Evolutionary conservation across 164 flowering plant species (phyloP), one percentile per base, ranked within the genome.

Genomic region (Cinnamomum chago): DNA sequence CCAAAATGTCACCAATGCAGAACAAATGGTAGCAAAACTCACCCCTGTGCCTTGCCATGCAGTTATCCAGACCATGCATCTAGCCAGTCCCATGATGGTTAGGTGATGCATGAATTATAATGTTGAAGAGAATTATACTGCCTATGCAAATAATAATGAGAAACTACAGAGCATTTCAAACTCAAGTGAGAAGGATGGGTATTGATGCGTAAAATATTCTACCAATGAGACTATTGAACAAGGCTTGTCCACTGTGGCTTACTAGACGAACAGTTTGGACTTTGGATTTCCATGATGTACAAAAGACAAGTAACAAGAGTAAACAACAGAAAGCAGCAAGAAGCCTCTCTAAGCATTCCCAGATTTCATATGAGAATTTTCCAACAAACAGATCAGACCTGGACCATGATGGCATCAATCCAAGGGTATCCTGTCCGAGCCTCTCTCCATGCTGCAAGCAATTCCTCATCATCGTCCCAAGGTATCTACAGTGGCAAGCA

Each of bases 361-460:
- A 14, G 55, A 70, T 27, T 9, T 58, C 28, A 58, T 62, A 51
- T 27, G 50, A 24, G 13, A 62, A 2, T 58, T 22, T 40, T 40
- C 10, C 25, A 58, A 52, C 66, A 73, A 78, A 64, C 40, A 60
- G 40, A 75, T 2, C 85, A 74, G 76, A 92, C 98, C 97, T 95
- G 99, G 75, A 88, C 82, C 97, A 93, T 95, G 74, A 95, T 92
- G 80, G 98, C 97, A 88, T 95, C 99, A 84, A 95, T 95, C 99
- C 99, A 95, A 77, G 99, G 99, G 76, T 80, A 95, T 70, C 99
- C 97, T 28, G 99, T 95, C 82, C 85, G 85, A 68, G 89, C 96
- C 70, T 95, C 99, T 78, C 97, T 90, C 99, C 99, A 95, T 67
- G 98, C 98, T 25, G 71, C 86, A 33, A 95, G 77, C 80, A 93